Base-by-base conservation (phyloP, 441 rosid genomes). In the Cnidoscolus chayamansa region DNA sequence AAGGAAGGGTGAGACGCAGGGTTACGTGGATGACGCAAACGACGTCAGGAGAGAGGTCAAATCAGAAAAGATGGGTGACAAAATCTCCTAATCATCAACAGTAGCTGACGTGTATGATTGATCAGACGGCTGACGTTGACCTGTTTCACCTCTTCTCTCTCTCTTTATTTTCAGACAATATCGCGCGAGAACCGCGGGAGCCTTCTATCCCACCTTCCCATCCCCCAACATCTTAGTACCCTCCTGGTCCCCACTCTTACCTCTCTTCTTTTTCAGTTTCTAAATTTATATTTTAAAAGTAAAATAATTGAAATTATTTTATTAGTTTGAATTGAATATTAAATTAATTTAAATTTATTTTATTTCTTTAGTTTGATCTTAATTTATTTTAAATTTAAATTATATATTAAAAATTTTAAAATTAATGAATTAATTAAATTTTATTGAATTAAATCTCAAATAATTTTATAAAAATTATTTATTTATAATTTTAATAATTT, bases 181-280 rank as follows among this genome's bases (percentile, higher is more conserved):
- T 83, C 88, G 83, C 90, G 86, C 84, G 82, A 71, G 80, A 82
- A 72, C 77, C 85, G 88, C 86, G 90, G 92, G 92, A 70, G 84
- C 78, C 54, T 32, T 12, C 30, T 16, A 17, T 49, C 2, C 15
- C 1, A 48, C 3, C 59, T 10, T 10, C 45, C 7, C 45, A 0
- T 6, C 45, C 45, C 45, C 45, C 6, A 40, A 40, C 45, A 40
- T 40, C 45, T 40, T 40, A 3, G 45, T 40, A 40, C 45, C 6
- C 45, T 7, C 45, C 6, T 0, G 45, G 45, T 40, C 7, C 7
- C 45, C 45, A 40, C 45, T 40, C 45, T 40, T 40, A 40, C 45
- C 6, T 40, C 6, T 40, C 45, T 30, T 66, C 7, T 6, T 4
- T 5, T 65, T 11, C 4, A 15, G 0, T 20, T 15, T 25, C 4